phyloP scores from a whole-genome alignment of 371 early-diverging fungal species.

The Thermomucor indicae-seudaticae region DNA sequence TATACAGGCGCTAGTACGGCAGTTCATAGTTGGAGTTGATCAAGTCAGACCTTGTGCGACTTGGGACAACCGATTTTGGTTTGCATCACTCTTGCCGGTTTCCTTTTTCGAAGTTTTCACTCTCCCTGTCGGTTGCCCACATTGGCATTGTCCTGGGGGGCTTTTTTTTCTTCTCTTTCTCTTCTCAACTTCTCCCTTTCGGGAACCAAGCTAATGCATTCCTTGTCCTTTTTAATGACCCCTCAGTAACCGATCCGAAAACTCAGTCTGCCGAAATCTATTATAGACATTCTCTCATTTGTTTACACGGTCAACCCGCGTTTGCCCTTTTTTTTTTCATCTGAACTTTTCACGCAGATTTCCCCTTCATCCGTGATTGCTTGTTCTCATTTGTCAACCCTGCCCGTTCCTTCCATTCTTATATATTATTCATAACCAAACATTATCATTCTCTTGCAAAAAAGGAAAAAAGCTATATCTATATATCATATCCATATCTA shows the following conservation, averaged over 20 bases:
- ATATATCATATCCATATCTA: not conserved
- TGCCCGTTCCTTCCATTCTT: too few species aligned
- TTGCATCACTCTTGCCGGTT: conserved; percentile 1
- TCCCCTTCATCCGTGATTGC: too few species aligned
- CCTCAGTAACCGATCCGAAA: conserved; percentile 7
- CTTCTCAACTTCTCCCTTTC: conserved; percentile 1
- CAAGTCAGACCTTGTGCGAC: too few species aligned
- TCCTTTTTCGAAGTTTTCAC: conserved; percentile 1
- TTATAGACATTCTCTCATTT: not conserved
- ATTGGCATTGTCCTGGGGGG: not conserved
- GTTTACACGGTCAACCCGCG: not conserved
- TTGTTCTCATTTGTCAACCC: too few species aligned
- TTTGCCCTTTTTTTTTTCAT: too few species aligned
- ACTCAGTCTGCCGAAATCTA: not conserved
- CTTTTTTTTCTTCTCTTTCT: conserved; percentile 1
- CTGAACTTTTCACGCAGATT: too few species aligned
- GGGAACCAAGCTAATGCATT: conserved; percentile 13
- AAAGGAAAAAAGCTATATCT: not conserved
- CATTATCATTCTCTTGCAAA: too few species aligned
- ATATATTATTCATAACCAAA: too few species aligned
- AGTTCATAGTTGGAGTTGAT: not conserved
- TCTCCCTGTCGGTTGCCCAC: not conserved
- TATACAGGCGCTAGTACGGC: too few species aligned
- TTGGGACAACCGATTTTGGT: conserved; percentile 2
- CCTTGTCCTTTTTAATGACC: conserved; percentile 13